A percentile compares a stretch with the other conserved stretches of the same genome.
These are phyloP conservation scores for Coniochaeta sp. DNA, from an alignment of 2,329 filamentous ascomycete species.

Conservation along the genomic window DNA sequence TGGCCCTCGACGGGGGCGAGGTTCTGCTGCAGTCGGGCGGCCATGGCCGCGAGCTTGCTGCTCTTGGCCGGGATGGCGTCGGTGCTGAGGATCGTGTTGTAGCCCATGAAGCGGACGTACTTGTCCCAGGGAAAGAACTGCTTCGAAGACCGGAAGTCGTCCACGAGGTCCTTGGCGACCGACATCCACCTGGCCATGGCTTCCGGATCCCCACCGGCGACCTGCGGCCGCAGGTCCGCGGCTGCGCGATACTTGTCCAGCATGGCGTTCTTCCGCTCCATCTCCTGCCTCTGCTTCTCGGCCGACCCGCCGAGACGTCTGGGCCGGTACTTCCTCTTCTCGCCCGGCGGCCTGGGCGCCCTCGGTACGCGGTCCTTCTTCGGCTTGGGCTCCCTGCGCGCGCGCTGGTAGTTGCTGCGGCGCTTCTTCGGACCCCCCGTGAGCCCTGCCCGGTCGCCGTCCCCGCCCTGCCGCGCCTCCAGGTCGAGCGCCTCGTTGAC, in stretches of 20 bases:
- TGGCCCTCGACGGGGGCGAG: conserved; percentile 24
- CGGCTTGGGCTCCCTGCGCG: conserved; percentile 13
- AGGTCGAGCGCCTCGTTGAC: conserved; percentile 68
- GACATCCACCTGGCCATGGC: conserved; percentile 48
- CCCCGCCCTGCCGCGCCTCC: conserved; percentile 35
- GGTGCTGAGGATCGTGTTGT: conserved; percentile 23
- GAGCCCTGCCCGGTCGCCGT: not conserved
- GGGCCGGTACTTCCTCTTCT: conserved; percentile 31
- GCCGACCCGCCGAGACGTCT: conserved; percentile 37
- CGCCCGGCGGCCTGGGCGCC: conserved; percentile 9
- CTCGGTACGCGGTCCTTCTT: conserved; percentile 16
- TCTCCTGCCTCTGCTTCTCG: conserved; percentile 35
- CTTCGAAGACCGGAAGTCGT: conserved; percentile 57
- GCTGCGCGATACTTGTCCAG: conserved; percentile 33
- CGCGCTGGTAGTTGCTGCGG: not conserved
- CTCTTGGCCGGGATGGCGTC: conserved; percentile 22
- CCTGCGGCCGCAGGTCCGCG: conserved; percentile 30
- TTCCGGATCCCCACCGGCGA: conserved; percentile 32
- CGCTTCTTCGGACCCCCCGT: not conserved
- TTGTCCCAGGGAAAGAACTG: conserved; percentile 62
- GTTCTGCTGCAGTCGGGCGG: conserved; percentile 44
- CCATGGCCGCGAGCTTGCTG: conserved; percentile 46
- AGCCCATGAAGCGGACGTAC: conserved; percentile 50
- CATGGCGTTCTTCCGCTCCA: conserved; percentile 22
- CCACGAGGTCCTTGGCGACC: conserved; percentile 50